phyloP scores from a whole-genome alignment of 768 basidiomycete genomes.

The Gloeophyllum trabeum region DNA sequence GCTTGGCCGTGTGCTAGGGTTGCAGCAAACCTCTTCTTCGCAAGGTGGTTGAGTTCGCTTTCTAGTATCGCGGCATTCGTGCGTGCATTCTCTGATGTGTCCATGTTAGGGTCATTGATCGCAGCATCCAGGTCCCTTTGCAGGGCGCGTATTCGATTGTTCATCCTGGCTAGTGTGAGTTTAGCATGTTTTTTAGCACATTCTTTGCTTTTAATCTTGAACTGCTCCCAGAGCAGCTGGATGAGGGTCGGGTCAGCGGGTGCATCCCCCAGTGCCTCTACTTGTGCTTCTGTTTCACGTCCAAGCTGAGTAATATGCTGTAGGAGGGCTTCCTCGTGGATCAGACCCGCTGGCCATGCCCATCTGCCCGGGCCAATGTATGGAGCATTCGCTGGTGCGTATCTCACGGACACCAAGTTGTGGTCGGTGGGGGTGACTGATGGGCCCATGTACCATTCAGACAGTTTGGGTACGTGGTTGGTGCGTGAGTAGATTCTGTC shows the following conservation, averaged over 20 bases:
- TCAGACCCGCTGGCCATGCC: not conserved
- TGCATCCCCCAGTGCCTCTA: not conserved
- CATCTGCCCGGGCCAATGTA: slow-evolving; percentile 6
- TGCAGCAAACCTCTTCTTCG: not conserved
- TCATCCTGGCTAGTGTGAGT: not conserved
- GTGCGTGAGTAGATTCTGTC: slow-evolving; percentile 3
- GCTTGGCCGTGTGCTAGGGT: not conserved
- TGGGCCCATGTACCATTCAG: not conserved
- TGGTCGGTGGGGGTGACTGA: slow-evolving; percentile 3
- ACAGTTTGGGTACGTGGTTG: not conserved
- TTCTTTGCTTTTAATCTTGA: not conserved
- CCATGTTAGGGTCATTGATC: not conserved
- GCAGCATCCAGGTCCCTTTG: not conserved
- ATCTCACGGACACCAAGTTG: not conserved
- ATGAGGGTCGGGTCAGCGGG: not conserved
- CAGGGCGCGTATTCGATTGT: not conserved
- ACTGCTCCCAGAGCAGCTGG: not conserved
- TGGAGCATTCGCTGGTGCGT: not conserved
- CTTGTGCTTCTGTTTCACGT: not conserved
- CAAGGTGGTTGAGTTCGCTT: not conserved
- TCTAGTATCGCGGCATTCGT: not conserved
- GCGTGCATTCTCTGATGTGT: not conserved
- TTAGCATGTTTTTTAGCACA: not conserved
- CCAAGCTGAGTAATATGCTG: not conserved
- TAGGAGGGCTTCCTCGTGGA: not conserved